phyloP scores from a whole-genome alignment of 225 moss, liverwort and hornwort species.

The Asterella californica region DNA sequence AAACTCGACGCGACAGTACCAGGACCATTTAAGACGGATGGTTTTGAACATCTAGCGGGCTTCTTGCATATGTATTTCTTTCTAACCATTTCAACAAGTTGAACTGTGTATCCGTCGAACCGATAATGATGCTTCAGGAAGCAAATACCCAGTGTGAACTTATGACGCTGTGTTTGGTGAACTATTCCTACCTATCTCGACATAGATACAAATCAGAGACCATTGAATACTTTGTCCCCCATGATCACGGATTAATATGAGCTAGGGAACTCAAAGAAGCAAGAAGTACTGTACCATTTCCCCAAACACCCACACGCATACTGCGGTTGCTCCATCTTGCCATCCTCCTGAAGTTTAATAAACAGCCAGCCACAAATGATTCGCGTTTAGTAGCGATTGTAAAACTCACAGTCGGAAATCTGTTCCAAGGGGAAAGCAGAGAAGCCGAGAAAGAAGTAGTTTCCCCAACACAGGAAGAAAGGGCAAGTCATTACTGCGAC shows the following conservation, averaged over 20 bases:
- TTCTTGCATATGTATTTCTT: too few species aligned
- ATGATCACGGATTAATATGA: too few species aligned
- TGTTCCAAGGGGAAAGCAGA: neutral
- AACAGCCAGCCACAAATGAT: neutral
- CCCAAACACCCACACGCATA: constrained; percentile 48
- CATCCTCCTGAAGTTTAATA: constrained; percentile 30
- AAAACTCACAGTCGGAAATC: neutral
- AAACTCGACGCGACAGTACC: too few species aligned
- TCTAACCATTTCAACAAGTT: too few species aligned
- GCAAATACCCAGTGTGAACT: constrained; percentile 21
- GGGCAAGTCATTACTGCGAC: neutral
- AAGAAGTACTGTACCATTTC: constrained; percentile 41
- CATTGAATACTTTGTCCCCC: too few species aligned
- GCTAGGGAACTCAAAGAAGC: constrained; percentile 27
- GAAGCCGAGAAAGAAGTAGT: neutral
- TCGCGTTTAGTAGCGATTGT: neutral
- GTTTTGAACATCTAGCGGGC: too few species aligned
- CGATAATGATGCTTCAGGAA: too few species aligned
- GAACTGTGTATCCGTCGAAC: too few species aligned
- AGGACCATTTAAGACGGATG: too few species aligned
- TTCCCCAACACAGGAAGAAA: neutral
- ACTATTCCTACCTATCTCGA: too few species aligned
- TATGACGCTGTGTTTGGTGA: too few species aligned
- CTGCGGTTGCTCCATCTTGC: constrained; percentile 51
- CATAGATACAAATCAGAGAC: too few species aligned